These are phyloP conservation scores for Chenopodium quinoa DNA, from an alignment of 148 eudicot species.

Conservation along the genomic window DNA sequence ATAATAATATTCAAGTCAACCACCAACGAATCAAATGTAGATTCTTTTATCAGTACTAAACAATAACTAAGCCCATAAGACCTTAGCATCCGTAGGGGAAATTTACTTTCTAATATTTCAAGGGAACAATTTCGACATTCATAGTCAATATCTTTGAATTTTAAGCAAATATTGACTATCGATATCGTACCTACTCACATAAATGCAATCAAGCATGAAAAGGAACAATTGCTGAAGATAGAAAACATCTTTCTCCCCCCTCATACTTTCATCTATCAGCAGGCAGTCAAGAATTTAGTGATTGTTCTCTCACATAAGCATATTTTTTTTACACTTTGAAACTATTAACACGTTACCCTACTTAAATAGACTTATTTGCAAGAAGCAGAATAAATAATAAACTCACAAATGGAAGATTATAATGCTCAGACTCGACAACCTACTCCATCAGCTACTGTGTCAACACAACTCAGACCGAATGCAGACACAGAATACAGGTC, in stretches of 20 bases:
- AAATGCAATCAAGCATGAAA: neutral
- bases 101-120: too few species aligned
- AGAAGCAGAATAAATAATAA: neutral
- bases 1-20: neutral
- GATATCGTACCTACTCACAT: neutral
- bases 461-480: too few species aligned
- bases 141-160: neutral
- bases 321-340: too few species aligned
- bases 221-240: neutral
- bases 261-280: neutral
- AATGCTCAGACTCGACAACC: too few species aligned
- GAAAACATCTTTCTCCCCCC: too few species aligned
- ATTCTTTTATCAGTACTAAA: neutral
- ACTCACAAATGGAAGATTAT: neutral
- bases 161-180: neutral
- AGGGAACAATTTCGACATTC: too few species aligned
- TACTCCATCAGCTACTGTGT: too few species aligned
- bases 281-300: neutral
- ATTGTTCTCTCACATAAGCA: too few species aligned
- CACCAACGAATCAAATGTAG: neutral
- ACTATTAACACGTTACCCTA: neutral
- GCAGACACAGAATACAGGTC: too few species aligned
- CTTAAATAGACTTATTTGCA: neutral
- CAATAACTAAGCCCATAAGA: neutral
- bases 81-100: neutral